Evolutionary conservation across 148 eudicot species (phyloP).

Genomic region (Nepenthes gracilis): DNA sequence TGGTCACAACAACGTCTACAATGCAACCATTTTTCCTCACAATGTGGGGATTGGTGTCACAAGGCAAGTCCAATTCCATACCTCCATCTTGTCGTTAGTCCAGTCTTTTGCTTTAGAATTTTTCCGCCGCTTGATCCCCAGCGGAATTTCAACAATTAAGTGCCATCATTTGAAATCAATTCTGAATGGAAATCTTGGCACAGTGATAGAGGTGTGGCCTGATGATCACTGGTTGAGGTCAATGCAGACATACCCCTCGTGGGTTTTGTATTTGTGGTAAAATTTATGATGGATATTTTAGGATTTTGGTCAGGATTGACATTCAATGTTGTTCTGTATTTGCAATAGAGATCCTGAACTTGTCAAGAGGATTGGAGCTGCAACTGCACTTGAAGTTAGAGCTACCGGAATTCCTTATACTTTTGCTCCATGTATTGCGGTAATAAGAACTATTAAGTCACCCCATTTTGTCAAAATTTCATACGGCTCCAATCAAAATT

Average conservation of each 20-base stretch:
- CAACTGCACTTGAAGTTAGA: slow-evolving; percentile 74
- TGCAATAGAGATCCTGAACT: slow-evolving; percentile 50
- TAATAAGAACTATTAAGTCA: slow-evolving; percentile 4
- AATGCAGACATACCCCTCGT: too few species aligned
- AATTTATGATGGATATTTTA: too few species aligned
- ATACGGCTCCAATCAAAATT: not conserved
- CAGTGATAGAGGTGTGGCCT: too few species aligned
- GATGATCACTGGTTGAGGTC: too few species aligned
- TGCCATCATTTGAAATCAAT: too few species aligned
- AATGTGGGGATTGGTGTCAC: slow-evolving; percentile 70
- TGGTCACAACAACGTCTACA: slow-evolving; percentile 57
- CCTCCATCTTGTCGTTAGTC: too few species aligned
- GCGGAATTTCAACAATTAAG: too few species aligned
- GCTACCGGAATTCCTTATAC: slow-evolving; percentile 67
- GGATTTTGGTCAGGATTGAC: not conserved
- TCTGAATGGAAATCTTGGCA: too few species aligned
- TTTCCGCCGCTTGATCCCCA: too few species aligned
- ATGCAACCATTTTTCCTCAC: slow-evolving; percentile 62
- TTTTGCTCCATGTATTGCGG: slow-evolving; percentile 84
- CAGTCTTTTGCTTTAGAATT: too few species aligned
- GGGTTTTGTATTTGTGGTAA: too few species aligned
- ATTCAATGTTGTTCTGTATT: not conserved
- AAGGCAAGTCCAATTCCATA: slow-evolving; percentile 25
- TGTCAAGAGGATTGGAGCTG: slow-evolving; percentile 66
- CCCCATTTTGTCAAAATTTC: not conserved